Evolutionary conservation across 441 rosid genomes (phyloP).

Genomic region (Hypseocharis bilobata): DNA sequence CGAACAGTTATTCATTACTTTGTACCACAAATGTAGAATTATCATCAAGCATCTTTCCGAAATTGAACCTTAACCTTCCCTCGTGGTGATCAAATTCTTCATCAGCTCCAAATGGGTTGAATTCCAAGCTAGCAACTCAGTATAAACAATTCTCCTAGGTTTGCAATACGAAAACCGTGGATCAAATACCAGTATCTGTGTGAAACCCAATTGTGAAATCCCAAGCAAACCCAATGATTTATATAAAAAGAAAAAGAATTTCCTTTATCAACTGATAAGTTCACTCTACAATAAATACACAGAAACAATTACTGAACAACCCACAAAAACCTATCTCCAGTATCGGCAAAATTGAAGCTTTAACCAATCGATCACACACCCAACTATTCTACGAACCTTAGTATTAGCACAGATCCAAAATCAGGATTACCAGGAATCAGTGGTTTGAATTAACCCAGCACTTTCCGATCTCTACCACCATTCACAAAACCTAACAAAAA

Average conservation of each 20-base stretch:
- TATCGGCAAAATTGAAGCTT: slow-evolving; percentile 10
- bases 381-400: slow-evolving; percentile 6
- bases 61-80: not conserved
- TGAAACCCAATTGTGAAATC: slow-evolving; percentile 2
- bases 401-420: slow-evolving; percentile 23
- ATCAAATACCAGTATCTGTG: not conserved
- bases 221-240: slow-evolving; percentile 18
- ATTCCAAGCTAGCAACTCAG: not conserved
- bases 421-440: slow-evolving; percentile 8
- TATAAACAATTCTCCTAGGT: not conserved
- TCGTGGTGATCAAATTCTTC: not conserved
- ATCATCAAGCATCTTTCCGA: not conserved
- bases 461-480: slow-evolving; percentile 22
- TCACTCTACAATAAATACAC: slow-evolving; percentile 5
- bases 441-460: slow-evolving; percentile 8
- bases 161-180: not conserved
- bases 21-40: slow-evolving; percentile 7
- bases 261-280: slow-evolving; percentile 1
- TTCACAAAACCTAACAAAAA: slow-evolving; percentile 22
- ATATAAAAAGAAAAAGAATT: slow-evolving; percentile 5
- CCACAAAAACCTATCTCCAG: slow-evolving; percentile 4
- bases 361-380: slow-evolving; percentile 4
- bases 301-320: slow-evolving; percentile 1
- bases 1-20: slow-evolving; percentile 17
- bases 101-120: not conserved